Conservation (phyloP, 306 rosid genomes). For the Prunus campanulata region DNA sequence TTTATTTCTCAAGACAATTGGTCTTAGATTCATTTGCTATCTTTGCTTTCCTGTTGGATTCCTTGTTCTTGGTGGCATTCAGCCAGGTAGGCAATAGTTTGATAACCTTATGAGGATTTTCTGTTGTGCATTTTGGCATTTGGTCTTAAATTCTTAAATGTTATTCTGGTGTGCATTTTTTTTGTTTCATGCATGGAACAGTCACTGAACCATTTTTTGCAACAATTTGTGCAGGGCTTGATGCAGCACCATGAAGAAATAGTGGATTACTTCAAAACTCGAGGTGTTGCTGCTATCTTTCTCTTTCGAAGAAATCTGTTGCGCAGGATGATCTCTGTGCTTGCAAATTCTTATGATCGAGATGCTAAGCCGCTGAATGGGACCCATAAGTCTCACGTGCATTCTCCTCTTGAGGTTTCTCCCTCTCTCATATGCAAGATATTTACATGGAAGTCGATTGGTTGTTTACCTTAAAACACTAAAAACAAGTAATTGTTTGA, state of each 20-base stretch:
- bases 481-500: background rate
- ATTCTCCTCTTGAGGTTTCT: slow-evolving; percentile 67
- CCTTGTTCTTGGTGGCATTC: background rate
- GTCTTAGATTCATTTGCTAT: background rate
- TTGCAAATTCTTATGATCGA: slow-evolving; percentile 81
- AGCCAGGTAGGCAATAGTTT: background rate
- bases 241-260: slow-evolving; percentile 81
- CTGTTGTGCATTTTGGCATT: no score
- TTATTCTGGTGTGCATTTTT: slow-evolving; percentile 13
- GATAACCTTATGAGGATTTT: background rate
- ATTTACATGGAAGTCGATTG: background rate
- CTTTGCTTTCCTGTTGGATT: background rate
- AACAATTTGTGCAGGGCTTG: slow-evolving; percentile 64
- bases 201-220: background rate
- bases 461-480: background rate
- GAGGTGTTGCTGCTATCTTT: slow-evolving; percentile 80
- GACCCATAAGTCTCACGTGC: slow-evolving; percentile 97
- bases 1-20: background rate
- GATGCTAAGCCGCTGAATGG: slow-evolving; percentile 73
- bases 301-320: slow-evolving; percentile 94
- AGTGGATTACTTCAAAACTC: slow-evolving; percentile 65
- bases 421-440: background rate
- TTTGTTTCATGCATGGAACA: background rate
- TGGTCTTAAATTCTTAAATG: no score
- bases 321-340: slow-evolving; percentile 87